These are phyloP conservation scores for Mallotus repandus DNA, from an alignment of 441 rosid genomes.

Conservation along the genomic window DNA sequence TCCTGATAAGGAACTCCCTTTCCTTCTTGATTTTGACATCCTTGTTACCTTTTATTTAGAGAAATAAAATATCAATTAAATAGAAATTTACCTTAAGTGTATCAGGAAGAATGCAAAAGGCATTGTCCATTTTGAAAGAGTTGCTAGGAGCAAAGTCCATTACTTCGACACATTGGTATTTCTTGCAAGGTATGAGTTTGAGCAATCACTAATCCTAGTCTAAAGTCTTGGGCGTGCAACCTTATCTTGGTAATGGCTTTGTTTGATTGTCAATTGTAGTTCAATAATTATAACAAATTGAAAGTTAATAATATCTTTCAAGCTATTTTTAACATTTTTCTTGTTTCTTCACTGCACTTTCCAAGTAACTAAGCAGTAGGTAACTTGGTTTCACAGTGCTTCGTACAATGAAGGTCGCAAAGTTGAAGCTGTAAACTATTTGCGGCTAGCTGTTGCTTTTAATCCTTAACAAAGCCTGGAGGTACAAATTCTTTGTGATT, in stretches of 20 bases:
- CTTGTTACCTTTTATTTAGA: too few species aligned
- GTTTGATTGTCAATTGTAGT: neutral
- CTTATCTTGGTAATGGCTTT: neutral
- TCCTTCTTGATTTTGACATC: too few species aligned
- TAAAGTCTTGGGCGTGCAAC: neutral
- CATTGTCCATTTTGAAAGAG: conserved; percentile 66
- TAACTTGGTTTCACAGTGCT: conserved; percentile 42
- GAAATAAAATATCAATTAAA: too few species aligned
- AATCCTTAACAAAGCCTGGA: conserved; percentile 32
- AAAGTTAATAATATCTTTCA: neutral
- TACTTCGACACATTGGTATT: conserved; percentile 68
- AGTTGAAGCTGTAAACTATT: conserved; percentile 67
- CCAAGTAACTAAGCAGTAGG: neutral
- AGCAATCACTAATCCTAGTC: neutral
- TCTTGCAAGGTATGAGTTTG: conserved; percentile 57
- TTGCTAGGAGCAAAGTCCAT: conserved; percentile 61
- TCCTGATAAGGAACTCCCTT: too few species aligned
- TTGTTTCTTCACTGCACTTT: neutral
- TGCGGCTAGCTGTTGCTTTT: conserved; percentile 65
- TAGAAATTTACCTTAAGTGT: too few species aligned
- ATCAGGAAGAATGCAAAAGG: conserved; percentile 66
- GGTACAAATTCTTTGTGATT: conserved; percentile 6
- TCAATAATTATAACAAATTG: neutral
- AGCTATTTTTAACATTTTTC: neutral
- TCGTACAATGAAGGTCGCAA: conserved; percentile 54